Percentiles rank a stretch among this genome's conserved stretches.
These are phyloP conservation scores for Monilinia fructicola DNA, from an alignment of 2,329 filamentous ascomycete species.

Conservation along the genomic window DNA sequence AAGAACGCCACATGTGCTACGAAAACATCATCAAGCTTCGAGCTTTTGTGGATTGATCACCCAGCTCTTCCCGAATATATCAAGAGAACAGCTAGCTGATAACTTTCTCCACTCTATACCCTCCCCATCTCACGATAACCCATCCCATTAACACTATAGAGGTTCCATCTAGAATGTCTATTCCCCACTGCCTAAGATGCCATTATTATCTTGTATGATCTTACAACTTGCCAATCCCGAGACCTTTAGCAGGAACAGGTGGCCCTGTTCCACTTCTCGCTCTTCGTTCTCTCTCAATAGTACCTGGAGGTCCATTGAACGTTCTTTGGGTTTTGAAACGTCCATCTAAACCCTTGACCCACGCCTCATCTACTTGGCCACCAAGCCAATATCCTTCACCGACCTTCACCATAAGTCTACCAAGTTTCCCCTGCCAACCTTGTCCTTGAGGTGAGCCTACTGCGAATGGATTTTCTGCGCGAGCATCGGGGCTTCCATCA, in stretches of 20 bases:
- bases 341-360: slow-evolving; percentile 63
- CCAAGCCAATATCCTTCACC: slow-evolving; percentile 81
- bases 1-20: slow-evolving; percentile 19
- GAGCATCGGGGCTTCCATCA: slow-evolving; percentile 45
- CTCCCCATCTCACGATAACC: slow-evolving; percentile 7
- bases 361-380: slow-evolving; percentile 61
- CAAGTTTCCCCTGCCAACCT: slow-evolving; percentile 76
- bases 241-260: slow-evolving; percentile 33
- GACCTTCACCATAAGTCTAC: slow-evolving; percentile 73
- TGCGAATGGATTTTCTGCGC: slow-evolving; percentile 68
- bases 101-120: slow-evolving; percentile 2
- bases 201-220: slow-evolving; percentile 28
- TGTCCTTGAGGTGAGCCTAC: slow-evolving; percentile 68
- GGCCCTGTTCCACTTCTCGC: slow-evolving; percentile 46
- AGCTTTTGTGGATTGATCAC: neutral
- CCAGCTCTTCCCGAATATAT: slow-evolving; percentile 5
- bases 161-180: slow-evolving; percentile 3
- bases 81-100: neutral
- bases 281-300: slow-evolving; percentile 45
- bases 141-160: neutral
- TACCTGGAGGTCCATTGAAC: slow-evolving; percentile 44
- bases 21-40: slow-evolving; percentile 11
- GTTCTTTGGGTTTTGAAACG: slow-evolving; percentile 54
- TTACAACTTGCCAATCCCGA: slow-evolving; percentile 24
- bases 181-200: neutral